phyloP scores from a whole-genome alignment of 2,329 filamentous ascomycete species.

The Aspergillus japonicus region DNA sequence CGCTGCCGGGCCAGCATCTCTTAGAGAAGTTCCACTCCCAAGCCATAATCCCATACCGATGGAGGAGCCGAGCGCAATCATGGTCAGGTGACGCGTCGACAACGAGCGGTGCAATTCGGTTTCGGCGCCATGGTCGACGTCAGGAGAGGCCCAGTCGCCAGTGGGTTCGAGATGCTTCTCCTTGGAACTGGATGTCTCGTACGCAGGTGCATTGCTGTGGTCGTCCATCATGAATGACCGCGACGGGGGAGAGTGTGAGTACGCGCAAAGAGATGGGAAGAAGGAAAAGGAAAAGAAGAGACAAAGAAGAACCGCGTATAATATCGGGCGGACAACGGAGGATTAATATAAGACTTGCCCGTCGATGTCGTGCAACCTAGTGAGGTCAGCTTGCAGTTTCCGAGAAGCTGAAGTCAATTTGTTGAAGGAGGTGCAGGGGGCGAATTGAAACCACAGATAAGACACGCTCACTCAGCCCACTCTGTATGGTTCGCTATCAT shows the following conservation, averaged over 20 bases:
- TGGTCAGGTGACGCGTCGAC: conserved; percentile 42
- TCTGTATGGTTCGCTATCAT: background rate
- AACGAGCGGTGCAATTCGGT: conserved; percentile 41
- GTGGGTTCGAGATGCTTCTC: conserved; percentile 2
- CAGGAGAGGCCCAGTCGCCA: background rate
- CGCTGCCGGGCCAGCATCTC: conserved; percentile 44
- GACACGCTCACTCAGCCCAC: background rate
- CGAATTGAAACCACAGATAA: background rate
- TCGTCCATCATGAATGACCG: background rate
- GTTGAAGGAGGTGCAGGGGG: background rate
- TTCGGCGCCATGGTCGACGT: conserved; percentile 27
- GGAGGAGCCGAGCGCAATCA: conserved; percentile 41
- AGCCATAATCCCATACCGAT: conserved; percentile 52
- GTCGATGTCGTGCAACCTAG: background rate
- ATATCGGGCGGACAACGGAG: background rate
- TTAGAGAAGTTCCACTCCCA: conserved; percentile 45
- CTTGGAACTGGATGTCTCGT: conserved; percentile 2
- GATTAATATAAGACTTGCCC: background rate
- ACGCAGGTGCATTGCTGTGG: background rate
- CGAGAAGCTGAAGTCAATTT: background rate
- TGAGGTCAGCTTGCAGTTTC: background rate
- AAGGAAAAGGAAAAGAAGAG: too few relatives aligned
- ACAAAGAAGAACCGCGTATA: background rate
- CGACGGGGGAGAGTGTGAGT: background rate
- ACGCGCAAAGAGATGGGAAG: background rate